These are phyloP conservation scores for Lactarius evosmus DNA, from an alignment of 768 basidiomycete genomes.

Conservation along the genomic window DNA sequence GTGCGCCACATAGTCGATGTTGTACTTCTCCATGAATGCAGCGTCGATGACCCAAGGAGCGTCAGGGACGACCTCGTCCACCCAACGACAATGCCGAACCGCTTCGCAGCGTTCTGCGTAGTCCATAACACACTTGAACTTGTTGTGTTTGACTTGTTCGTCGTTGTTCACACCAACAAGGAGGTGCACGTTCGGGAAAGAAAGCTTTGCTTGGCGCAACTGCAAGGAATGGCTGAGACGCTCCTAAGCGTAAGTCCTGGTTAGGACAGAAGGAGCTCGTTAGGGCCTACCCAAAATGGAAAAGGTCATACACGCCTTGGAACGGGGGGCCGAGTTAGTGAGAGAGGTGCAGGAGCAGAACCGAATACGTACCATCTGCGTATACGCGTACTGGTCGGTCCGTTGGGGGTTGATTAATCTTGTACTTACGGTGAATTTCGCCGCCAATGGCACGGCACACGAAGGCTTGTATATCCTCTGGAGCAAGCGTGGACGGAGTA, in stretches of 20 bases:
- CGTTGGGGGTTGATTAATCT: slow-evolving; percentile 78
- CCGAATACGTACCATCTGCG: slow-evolving; percentile 71
- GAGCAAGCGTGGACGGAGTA: slow-evolving; percentile 63
- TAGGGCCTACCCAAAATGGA: slow-evolving; percentile 81
- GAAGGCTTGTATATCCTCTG: slow-evolving; percentile 77
- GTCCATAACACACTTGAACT: slow-evolving; percentile 82
- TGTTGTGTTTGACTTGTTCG: slow-evolving; percentile 72
- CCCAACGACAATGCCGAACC: slow-evolving; percentile 96
- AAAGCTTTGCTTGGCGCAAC: slow-evolving; percentile 92
- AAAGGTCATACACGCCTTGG: slow-evolving; percentile 91
- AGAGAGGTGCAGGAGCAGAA: slow-evolving; percentile 4
- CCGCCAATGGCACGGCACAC: slow-evolving; percentile 75
- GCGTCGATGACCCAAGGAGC: slow-evolving; percentile 89
- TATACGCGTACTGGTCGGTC: slow-evolving; percentile 85
- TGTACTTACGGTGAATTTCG: slow-evolving; percentile 62
- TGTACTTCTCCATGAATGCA: slow-evolving; percentile 75
- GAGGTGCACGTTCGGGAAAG: slow-evolving; percentile 86
- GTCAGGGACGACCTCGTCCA: slow-evolving; percentile 87
- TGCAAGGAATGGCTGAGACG: slow-evolving; percentile 84
- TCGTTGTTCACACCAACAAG: slow-evolving; percentile 93
- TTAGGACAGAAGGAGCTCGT: slow-evolving; percentile 15
- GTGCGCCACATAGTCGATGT: slow-evolving; percentile 97
- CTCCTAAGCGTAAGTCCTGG: slow-evolving; percentile 11
- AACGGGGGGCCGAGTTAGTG: slow-evolving; percentile 3
- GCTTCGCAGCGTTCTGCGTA: slow-evolving; percentile 89